phyloP scores from a whole-genome alignment of 2,329 filamentous ascomycete genomes.

The Diaporthe citrichinensis region DNA sequence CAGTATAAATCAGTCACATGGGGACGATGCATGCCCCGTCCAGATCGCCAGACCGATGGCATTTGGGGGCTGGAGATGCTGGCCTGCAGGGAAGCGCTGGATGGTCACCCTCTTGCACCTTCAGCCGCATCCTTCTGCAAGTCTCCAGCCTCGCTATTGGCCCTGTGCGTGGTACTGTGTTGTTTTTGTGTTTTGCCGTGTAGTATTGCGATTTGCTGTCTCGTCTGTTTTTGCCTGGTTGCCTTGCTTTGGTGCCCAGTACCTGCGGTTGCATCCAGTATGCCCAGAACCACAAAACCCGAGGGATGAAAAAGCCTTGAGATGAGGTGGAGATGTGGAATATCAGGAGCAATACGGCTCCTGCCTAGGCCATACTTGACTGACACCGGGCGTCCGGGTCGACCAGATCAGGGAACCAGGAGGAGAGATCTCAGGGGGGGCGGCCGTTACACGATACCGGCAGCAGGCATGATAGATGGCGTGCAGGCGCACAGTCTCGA shows the following conservation, averaged over 20 bases:
- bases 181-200: not conserved
- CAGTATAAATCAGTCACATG: not conserved
- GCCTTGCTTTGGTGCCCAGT: not conserved
- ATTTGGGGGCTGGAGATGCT: conserved; percentile 23
- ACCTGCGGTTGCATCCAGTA: not conserved
- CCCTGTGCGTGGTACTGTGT: not conserved
- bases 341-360: not conserved
- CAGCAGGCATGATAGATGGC: conserved; percentile 15
- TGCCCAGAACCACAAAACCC: not conserved
- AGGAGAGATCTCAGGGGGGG: not conserved
- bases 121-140: conserved; percentile 33
- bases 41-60: conserved; percentile 12
- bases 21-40: conserved; percentile 12
- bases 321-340: not conserved
- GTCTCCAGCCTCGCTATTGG: conserved; percentile 10
- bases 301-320: conserved; percentile 9
- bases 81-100: conserved; percentile 10
- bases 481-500: conserved; percentile 22
- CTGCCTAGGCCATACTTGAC: not conserved
- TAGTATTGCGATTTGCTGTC: not conserved
- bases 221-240: not conserved
- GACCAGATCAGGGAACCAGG: not conserved
- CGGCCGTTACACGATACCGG: not conserved
- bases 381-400: not conserved
- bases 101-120: not conserved